Evolutionary conservation across 1,139 yeast species (phyloP).

Genomic region (Debaryomyces coudertii): DNA sequence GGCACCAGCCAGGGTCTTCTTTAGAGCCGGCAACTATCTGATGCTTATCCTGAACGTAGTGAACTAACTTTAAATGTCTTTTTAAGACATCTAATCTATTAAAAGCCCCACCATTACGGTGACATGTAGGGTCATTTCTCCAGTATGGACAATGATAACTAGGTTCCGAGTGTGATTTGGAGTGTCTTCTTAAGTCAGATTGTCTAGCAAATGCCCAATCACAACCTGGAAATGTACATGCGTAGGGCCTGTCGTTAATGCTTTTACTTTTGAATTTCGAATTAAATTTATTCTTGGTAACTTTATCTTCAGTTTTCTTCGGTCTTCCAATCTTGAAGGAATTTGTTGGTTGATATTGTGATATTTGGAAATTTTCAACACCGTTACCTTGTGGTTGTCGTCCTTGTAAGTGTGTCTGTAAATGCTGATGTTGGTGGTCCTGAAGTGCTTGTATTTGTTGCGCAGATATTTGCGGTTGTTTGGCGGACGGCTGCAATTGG

Average conservation of each 20-base stretch:
- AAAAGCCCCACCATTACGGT: conserved; percentile 72
- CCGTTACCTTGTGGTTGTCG: conserved; percentile 4
- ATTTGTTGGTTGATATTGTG: conserved; percentile 6
- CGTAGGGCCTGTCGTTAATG: conserved; percentile 42
- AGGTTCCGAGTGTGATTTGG: conserved; percentile 65
- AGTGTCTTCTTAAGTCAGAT: conserved; percentile 67
- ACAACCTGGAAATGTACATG: conserved; percentile 59
- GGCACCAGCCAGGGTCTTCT: conserved; percentile 66
- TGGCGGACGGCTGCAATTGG: conserved; percentile 7
- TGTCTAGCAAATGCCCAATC: conserved; percentile 69
- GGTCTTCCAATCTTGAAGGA: conserved; percentile 19
- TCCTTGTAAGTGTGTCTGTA: conserved; percentile 12
- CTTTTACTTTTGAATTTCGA: conserved; percentile 12
- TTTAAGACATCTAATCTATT: conserved; percentile 70
- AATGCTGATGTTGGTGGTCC: conserved; percentile 11
- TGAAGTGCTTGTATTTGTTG: conserved; percentile 12
- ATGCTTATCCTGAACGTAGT: conserved; percentile 56
- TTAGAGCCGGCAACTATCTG: conserved; percentile 24
- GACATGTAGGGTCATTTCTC: conserved; percentile 68
- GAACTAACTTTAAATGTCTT: conserved; percentile 68
- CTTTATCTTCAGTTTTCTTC: conserved; percentile 7
- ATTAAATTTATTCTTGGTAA: conserved; percentile 10
- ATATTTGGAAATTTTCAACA: conserved; percentile 4
- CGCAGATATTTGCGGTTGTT: conserved; percentile 2
- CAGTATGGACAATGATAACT: conserved; percentile 73